Evolutionary conservation across 164 flowering plant species (phyloP).

Genomic region (Pachysandra terminalis): DNA sequence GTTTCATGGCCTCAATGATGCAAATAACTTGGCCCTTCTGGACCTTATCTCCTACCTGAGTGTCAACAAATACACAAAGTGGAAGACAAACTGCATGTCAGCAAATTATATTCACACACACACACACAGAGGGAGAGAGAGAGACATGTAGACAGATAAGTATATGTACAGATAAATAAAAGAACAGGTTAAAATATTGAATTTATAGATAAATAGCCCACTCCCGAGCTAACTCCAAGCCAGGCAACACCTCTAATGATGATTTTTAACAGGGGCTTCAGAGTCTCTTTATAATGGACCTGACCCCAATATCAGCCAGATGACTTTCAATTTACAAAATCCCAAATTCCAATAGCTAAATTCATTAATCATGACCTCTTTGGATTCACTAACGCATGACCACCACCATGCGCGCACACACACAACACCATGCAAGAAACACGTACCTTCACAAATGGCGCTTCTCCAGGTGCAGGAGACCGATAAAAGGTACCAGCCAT

Average conservation of each 20-base stretch:
- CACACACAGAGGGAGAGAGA: no score
- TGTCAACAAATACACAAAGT: conserved; percentile 3
- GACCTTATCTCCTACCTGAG: conserved; percentile 75
- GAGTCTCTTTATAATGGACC: no score
- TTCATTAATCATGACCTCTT: no score
- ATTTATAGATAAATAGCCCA: no score
- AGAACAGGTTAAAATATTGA: no score
- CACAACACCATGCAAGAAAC: neutral
- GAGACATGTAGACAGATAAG: neutral
- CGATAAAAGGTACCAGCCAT: conserved; percentile 83
- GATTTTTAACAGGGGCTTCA: no score
- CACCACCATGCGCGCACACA: neutral
- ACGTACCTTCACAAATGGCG: conserved; percentile 73
- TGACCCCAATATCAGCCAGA: no score
- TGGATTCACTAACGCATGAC: no score
- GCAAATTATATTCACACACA: neutral
- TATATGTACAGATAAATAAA: neutral
- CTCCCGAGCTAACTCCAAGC: no score
- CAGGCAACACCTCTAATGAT: no score
- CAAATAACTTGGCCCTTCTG: conserved; percentile 75
- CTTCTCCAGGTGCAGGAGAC: conserved; percentile 66
- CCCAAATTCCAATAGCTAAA: no score
- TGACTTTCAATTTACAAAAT: no score
- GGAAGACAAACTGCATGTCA: neutral
- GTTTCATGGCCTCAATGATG: conserved; percentile 81